Evolutionary conservation across 495 filamentous ascomycete species (phyloP).

Genomic region (Clohesyomyces aquaticus): DNA sequence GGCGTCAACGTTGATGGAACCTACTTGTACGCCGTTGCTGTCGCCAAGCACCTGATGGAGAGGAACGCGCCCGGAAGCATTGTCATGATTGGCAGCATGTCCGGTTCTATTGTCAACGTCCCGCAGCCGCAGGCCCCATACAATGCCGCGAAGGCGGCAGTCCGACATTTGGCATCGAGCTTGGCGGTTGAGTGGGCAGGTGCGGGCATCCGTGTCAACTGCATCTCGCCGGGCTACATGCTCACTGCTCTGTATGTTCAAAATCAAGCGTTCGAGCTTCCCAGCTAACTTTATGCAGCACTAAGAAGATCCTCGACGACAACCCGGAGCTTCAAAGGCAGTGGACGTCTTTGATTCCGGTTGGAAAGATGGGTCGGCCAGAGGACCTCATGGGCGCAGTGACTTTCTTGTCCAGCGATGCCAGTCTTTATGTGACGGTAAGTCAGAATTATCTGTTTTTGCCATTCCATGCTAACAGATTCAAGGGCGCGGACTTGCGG

Average conservation of each 20-base stretch:
- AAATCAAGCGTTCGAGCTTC: background rate
- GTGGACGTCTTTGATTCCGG: constrained; percentile 90
- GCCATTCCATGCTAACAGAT: background rate
- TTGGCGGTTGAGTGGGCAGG: constrained; percentile 90
- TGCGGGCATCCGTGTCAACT: constrained; percentile 84
- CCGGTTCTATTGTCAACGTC: constrained; percentile 87
- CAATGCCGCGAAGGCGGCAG: constrained; percentile 86
- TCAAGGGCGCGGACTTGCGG: constrained; percentile 74
- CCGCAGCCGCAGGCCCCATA: constrained; percentile 94
- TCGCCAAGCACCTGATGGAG: constrained; percentile 88
- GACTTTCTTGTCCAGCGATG: constrained; percentile 86
- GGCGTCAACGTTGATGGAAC: constrained; percentile 94
- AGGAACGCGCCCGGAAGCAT: constrained; percentile 79
- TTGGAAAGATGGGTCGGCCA: constrained; percentile 89
- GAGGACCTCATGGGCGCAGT: constrained; percentile 94
- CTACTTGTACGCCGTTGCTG: constrained; percentile 80
- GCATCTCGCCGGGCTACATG: constrained; percentile 93
- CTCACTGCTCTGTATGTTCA: constrained; percentile 75
- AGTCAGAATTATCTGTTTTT: background rate
- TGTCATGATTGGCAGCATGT: constrained; percentile 96
- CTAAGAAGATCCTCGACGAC: constrained; percentile 90
- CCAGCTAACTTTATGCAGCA: constrained; percentile 55
- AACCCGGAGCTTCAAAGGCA: constrained; percentile 83
- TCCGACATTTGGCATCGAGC: constrained; percentile 77
- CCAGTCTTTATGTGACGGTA: constrained; percentile 75